Conservation (phyloP, 2,329 filamentous ascomycete genomes). For the Pseudocercospora fijiensis region DNA sequence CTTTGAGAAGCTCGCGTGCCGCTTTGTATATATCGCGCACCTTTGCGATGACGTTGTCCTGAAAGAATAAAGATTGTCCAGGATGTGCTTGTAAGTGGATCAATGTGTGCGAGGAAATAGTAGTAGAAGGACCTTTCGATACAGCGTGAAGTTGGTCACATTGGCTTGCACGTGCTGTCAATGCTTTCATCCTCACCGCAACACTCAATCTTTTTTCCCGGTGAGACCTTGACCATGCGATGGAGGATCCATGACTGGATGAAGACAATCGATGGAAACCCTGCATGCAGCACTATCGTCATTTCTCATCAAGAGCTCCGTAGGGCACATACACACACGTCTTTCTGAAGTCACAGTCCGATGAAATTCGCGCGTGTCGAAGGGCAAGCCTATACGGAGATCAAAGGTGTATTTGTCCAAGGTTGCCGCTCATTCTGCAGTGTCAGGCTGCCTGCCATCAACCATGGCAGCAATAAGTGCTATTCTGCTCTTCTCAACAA, state of each 20-base stretch:
- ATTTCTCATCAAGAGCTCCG: background rate
- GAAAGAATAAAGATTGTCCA: background rate
- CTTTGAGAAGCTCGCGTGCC: background rate
- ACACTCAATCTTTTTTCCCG: background rate
- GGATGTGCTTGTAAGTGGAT: background rate
- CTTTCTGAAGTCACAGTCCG: background rate
- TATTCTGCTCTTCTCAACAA: too few relatives aligned
- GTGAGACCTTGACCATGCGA: background rate
- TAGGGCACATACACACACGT: background rate
- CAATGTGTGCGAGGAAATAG: background rate
- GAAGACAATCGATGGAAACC: background rate
- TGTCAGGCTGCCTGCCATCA: too few relatives aligned
- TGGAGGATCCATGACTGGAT: background rate
- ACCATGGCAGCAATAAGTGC: too few relatives aligned
- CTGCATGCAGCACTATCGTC: background rate
- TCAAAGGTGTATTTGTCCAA: background rate
- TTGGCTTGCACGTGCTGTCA: background rate
- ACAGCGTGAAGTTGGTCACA: background rate
- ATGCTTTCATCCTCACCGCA: background rate
- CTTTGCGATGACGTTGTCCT: background rate
- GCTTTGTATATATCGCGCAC: background rate
- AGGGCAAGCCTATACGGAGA: too few relatives aligned
- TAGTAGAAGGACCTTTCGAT: background rate
- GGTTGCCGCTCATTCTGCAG: background rate
- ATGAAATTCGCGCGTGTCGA: background rate